Base-by-base conservation (phyloP, 257 asterid species). In the Ajuga chamaepitys region DNA sequence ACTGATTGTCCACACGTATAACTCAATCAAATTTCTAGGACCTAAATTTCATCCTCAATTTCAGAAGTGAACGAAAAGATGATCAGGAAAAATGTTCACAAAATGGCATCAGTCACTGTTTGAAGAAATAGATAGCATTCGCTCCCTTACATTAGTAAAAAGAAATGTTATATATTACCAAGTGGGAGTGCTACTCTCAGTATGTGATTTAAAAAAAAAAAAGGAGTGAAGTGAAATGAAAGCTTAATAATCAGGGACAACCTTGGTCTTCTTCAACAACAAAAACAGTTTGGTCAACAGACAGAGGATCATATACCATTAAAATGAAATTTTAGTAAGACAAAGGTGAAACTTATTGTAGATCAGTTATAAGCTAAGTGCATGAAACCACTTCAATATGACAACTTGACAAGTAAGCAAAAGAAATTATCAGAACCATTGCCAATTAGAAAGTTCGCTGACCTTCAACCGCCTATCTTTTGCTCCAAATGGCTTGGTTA, bases 391-490 rank as follows among this genome's bases (percentile, higher is more conserved):
- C 51, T 67, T 14, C 58, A 46, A 28, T n/a, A n/a, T n/a, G n/a
- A n/a, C n/a, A n/a, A n/a, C n/a, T 13, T 16, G 20, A 42, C 44
- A 40, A 44, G 50, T 4, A 47, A 56, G 47, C 13, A 50, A 16
- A 66, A 46, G 4, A 41, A 47, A 62, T 30, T 7, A n/a, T 25
- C 44, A 28, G 56, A 28, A 17, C 7, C 37, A 61, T 24, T 37
- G 63, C 25, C 13, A 30, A 28, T 50, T 45, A 51, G 61, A 57
- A 24, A 70, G 70, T 21, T 37, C 62, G 40, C 76, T 67, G 41
- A 87, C 96, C 92, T 77, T 81, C 66, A 81, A 62, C 46, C 88
- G 85, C 48, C 68, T 77, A 76, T 91, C 96, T 53, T 80, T 76
- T 30, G 41, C 80, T 44, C 88, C 89, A 70, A 91, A 91, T 48